Evolutionary conservation across 495 filamentous ascomycete genomes (phyloP).

Genomic region (Ramalina peruviana): DNA sequence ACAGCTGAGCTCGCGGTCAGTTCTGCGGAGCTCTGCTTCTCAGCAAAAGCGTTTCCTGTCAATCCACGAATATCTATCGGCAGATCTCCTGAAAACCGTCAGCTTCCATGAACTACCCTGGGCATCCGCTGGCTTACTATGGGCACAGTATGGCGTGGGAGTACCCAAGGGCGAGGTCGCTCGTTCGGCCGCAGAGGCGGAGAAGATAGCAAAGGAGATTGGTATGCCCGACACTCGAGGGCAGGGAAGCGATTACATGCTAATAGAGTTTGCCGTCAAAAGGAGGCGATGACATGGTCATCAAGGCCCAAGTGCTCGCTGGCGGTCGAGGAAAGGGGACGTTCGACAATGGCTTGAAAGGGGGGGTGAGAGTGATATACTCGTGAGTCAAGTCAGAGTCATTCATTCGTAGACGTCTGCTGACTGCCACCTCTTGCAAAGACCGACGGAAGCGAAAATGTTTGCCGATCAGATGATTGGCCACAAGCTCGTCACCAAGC

Average conservation of each 20-base stretch:
- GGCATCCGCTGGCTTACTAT: constrained; percentile 4
- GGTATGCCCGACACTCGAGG: constrained; percentile 30
- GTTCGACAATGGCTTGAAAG: constrained; percentile 97
- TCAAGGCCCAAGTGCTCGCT: constrained; percentile 97
- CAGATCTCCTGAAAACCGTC: constrained; percentile 75
- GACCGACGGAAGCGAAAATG: constrained; percentile 80
- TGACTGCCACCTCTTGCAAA: constrained; percentile 16
- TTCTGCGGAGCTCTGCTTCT: constrained; percentile 31
- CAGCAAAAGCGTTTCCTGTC: constrained; percentile 79
- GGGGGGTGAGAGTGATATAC: constrained; percentile 96
- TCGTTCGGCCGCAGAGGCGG: constrained; percentile 70
- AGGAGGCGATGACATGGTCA: constrained; percentile 93
- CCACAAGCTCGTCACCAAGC: constrained; percentile 98
- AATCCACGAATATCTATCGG: constrained; percentile 95
- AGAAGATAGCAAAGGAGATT: constrained; percentile 77
- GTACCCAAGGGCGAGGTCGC: constrained; percentile 83
- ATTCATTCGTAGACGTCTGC: constrained; percentile 3
- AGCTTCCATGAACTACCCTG: constrained; percentile 8
- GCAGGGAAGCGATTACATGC: not conserved
- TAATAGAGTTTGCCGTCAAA: not conserved
- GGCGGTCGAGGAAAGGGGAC: constrained; percentile 93
- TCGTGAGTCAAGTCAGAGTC: constrained; percentile 46
- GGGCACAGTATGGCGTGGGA: constrained; percentile 80
- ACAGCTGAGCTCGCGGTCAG: constrained; percentile 29
- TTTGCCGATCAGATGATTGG: constrained; percentile 99